Evolutionary conservation across 495 filamentous ascomycete genomes (phyloP).

Genomic region (Jackrogersella multiformis): DNA sequence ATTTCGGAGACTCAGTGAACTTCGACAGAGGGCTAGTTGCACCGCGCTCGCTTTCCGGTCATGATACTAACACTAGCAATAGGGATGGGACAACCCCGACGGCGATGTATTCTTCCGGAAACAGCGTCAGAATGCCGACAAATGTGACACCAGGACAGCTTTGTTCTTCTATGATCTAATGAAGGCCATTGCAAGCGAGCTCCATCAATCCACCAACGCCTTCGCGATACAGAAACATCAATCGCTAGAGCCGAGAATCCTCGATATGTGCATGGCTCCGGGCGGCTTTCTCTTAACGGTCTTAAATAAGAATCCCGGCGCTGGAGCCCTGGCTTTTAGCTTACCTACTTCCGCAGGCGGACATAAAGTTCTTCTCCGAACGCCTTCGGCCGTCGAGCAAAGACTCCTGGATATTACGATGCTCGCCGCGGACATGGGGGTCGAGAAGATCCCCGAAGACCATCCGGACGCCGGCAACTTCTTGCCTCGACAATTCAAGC

Average conservation of each 20-base stretch:
- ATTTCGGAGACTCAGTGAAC: neutral
- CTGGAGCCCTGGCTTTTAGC: constrained; percentile 54
- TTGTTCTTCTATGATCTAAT: constrained; percentile 26
- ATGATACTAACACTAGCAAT: neutral
- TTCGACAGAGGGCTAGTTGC: neutral
- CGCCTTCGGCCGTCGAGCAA: constrained; percentile 22
- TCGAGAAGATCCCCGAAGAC: constrained; percentile 48
- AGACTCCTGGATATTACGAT: constrained; percentile 63
- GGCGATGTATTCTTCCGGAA: constrained; percentile 54
- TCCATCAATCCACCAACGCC: constrained; percentile 40
- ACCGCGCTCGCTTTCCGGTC: neutral
- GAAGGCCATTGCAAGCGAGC: constrained; percentile 21
- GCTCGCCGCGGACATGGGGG: constrained; percentile 62
- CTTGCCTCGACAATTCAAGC: constrained; percentile 42
- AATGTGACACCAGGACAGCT: constrained; percentile 19
- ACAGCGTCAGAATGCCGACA: constrained; percentile 51
- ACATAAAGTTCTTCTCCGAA: constrained; percentile 52
- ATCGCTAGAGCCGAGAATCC: constrained; percentile 44
- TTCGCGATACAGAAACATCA: constrained; percentile 50
- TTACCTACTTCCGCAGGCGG: constrained; percentile 54
- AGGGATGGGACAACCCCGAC: constrained; percentile 57
- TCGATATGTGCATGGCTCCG: constrained; percentile 69
- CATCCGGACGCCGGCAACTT: constrained; percentile 59
- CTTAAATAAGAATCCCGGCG: constrained; percentile 49
- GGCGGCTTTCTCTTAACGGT: constrained; percentile 58